Evolutionary conservation across 306 rosid species (phyloP), one percentile per base, ranked within the genome.

Genomic region (Begonia loranthoides): DNA sequence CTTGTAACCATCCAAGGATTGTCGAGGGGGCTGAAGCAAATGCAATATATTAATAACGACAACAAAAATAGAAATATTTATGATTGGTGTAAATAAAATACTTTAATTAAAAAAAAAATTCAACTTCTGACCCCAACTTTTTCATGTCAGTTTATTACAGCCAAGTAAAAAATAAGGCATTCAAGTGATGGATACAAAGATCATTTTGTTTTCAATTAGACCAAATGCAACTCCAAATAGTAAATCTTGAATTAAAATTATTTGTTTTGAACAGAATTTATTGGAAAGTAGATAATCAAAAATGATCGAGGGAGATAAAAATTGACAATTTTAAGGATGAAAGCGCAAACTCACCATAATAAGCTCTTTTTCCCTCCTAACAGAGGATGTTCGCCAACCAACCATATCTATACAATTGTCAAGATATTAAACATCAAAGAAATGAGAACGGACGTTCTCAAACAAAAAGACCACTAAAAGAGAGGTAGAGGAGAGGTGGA

Each of bases 341-440:
- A n/a, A n/a, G 47, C 6, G 36, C 36, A 28, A 4, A n/a, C 47
- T 77, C 68, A 90, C 97, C 84, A 82, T 82, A 43, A 71, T 39
- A 59, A 85, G 82, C 65, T 85, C 95, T 8, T 69, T 66, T 56
- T 82, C 95, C 73, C 94, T 82, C 75, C 97, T 82, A 64, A 90
- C 78, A 38, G 97, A 90, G 57, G 97, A 90, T 50, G 97, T 90
- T 62, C 97, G 95, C 97, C 97, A 90, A 53, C 97, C 97, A 73
- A 85, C 97, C 95, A 90, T 85, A 69, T 90, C 97, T 90, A 67
- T 54, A 22, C 53, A 15, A 62, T 57, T 66, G 71, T 69, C 6
- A 75, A 65, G 78, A 74, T 65, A 69, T 16, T 22, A 62, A 62
- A 39, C 63, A 36, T 16, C 16, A 17, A 17, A n/a, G 12, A 60